These are phyloP conservation scores for Colletotrichum tropicale DNA, from an alignment of 2,329 filamentous ascomycete genomes.

Conservation along the genomic window DNA sequence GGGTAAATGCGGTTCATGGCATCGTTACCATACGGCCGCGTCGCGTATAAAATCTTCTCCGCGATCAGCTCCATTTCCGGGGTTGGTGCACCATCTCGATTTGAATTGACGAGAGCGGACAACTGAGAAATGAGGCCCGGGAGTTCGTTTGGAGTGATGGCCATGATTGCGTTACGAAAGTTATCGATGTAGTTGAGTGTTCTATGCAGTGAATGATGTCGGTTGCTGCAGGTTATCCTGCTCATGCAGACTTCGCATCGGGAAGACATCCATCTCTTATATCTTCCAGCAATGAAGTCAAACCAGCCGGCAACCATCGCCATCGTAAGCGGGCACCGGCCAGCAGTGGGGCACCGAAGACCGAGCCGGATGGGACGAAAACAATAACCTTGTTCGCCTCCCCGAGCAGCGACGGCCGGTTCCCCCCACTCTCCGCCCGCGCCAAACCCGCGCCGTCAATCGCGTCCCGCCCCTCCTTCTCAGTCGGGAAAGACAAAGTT, in stretches of 20 bases:
- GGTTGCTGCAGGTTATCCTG: background rate
- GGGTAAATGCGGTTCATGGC: background rate
- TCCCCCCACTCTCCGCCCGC: background rate
- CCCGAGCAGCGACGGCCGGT: background rate
- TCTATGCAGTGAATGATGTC: fast-evolving
- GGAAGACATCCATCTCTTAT: background rate
- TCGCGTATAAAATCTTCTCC: background rate
- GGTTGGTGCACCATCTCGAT: background rate
- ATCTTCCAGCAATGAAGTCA: background rate
- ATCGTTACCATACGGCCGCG: background rate
- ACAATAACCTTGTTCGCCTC: background rate
- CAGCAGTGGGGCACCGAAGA: background rate
- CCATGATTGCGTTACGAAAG: background rate
- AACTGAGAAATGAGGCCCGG: background rate
- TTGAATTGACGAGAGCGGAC: background rate
- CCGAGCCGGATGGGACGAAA: background rate
- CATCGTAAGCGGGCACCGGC: background rate
- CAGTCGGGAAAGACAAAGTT: background rate
- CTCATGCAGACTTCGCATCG: fast-evolving
- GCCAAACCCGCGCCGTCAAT: background rate
- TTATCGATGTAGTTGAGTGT: fast-evolving
- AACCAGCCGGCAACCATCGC: background rate
- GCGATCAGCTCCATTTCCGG: background rate
- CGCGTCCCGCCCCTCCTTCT: background rate
- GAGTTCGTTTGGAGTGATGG: background rate